Evolutionary conservation across 306 rosid species (phyloP), one percentile per base, ranked within the genome.

Genomic region (Cucumis hystrix): DNA sequence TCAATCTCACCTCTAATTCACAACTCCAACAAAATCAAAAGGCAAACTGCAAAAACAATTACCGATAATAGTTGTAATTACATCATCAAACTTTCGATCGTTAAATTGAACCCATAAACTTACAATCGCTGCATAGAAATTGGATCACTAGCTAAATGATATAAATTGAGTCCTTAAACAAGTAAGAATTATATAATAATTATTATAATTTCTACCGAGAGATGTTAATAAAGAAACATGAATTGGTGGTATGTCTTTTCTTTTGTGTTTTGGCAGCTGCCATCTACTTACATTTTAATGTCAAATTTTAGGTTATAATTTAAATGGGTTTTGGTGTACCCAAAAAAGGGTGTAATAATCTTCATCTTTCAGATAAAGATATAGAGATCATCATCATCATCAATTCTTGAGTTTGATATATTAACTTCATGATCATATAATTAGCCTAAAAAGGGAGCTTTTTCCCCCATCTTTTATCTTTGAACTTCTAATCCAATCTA

Each of bases 301-400:
- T 6, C 74, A 40, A 18, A 30, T 6, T 71, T 72, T 28, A 28
- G 59, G 76, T 28, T 72, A 8, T 49, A 25, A 51, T 71, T 51
- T 72, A 16, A 28, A 15, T 45, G 76, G 40, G 76, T 70, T 70
- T 70, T 23, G 76, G 76, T 72, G 76, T 25, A 72, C 57, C 76
- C 45, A 51, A 72, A 71, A 72, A 28, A 72, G 76, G 75, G 45
- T 72, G 76, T 47, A 49, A 71, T 71, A 45, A 69, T 45, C 57
- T 69, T 70, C 58, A 47, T 43, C 75, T 70, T 70, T 69, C 75
- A 69, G n/a, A 13, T 20, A 69, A 69, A 69, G n/a, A 13, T 20
- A 69, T 45, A 45, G 33, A 39, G 37, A 70, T 21, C 75, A 40
- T 45, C 58, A 45, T 45, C 23, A 16, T 28, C 30, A 28, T 23